Percentiles rank a stretch among this genome's conserved stretches.
phyloP scores from a whole-genome alignment of 139 green algal genomes.

The Tetraselmis chui region DNA sequence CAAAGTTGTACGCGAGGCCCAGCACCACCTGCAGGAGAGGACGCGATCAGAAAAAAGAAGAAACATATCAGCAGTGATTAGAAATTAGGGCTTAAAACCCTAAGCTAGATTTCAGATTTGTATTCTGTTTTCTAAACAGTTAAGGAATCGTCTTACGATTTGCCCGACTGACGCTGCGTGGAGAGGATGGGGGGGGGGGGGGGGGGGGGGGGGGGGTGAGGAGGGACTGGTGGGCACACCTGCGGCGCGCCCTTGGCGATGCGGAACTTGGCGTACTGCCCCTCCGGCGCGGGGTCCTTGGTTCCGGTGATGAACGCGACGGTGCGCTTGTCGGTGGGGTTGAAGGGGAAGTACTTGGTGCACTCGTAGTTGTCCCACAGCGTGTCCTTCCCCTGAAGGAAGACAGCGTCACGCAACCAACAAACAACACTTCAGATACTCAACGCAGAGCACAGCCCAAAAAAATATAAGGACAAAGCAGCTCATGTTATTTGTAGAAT shows the following conservation, averaged over 20 bases:
- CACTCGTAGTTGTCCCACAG: constrained; percentile 41
- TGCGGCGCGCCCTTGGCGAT: constrained; percentile 76
- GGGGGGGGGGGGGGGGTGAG: no score
- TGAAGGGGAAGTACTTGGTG: constrained; percentile 77
- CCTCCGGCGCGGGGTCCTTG: background rate
- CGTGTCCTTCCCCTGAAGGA: constrained; percentile 1
- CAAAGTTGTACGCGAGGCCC: constrained; percentile 42
- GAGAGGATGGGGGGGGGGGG: no score
- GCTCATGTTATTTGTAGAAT: no score
- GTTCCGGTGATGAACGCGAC: constrained; percentile 43
- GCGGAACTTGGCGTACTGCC: constrained; percentile 23
- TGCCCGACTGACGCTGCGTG: no score
- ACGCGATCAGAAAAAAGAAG: background rate
- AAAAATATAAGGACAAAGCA: no score
- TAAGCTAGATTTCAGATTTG: no score
- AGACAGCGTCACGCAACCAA: background rate
- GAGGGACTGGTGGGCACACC: no score
- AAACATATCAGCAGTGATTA: no score
- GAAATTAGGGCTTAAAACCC: no score
- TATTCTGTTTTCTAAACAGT: no score
- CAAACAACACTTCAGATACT: background rate
- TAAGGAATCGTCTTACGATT: no score
- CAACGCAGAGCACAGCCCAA: no score
- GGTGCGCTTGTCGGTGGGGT: constrained; percentile 81
- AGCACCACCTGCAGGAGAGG: constrained; percentile 55